These are phyloP conservation scores for Phytophthora nicotianae DNA, from an alignment of 352 stramenopile genomes.

Conservation along the genomic window DNA sequence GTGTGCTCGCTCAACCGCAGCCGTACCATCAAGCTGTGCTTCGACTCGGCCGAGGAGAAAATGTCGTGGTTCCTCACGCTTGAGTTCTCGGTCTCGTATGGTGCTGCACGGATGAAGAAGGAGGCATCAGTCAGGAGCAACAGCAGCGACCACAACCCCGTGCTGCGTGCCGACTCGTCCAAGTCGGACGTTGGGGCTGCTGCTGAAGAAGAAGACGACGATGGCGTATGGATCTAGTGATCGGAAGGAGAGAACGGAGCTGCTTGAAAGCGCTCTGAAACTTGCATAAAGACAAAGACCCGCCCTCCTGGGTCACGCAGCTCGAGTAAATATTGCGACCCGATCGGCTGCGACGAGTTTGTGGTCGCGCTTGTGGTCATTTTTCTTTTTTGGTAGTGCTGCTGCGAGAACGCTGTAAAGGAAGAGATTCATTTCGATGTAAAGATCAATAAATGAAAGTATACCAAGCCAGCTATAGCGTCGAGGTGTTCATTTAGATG, in stretches of 20 bases:
- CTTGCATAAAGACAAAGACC: constrained; percentile 15
- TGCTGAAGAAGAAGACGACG: constrained; percentile 52
- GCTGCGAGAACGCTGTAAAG: constrained; percentile 38
- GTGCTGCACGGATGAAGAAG: constrained; percentile 71
- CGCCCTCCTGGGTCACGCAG: constrained; percentile 25
- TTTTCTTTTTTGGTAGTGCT: constrained; percentile 38
- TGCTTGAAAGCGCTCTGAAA: constrained; percentile 20
- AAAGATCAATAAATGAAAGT: constrained; percentile 51
- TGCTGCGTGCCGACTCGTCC: constrained; percentile 43
- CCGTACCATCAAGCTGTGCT: constrained; percentile 79
- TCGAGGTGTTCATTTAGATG: constrained; percentile 4
- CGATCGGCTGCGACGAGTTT: constrained; percentile 16
- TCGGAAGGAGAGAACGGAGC: constrained; percentile 11
- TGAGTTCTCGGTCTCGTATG: constrained; percentile 77
- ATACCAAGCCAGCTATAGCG: constrained; percentile 25
- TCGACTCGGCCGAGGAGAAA: constrained; percentile 82
- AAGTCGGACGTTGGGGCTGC: constrained; percentile 38
- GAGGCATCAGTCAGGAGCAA: constrained; percentile 57
- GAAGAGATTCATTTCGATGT: constrained; percentile 48
- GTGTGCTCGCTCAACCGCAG: constrained; percentile 69
- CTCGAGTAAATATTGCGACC: constrained; percentile 41
- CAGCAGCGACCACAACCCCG: constrained; percentile 41
- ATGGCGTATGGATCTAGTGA: constrained; percentile 77
- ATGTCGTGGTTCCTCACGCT: constrained; percentile 86
- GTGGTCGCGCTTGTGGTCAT: constrained; percentile 26